These are phyloP conservation scores for Lactifluus subvellereus DNA, from an alignment of 768 basidiomycete genomes.

Conservation along the genomic window DNA sequence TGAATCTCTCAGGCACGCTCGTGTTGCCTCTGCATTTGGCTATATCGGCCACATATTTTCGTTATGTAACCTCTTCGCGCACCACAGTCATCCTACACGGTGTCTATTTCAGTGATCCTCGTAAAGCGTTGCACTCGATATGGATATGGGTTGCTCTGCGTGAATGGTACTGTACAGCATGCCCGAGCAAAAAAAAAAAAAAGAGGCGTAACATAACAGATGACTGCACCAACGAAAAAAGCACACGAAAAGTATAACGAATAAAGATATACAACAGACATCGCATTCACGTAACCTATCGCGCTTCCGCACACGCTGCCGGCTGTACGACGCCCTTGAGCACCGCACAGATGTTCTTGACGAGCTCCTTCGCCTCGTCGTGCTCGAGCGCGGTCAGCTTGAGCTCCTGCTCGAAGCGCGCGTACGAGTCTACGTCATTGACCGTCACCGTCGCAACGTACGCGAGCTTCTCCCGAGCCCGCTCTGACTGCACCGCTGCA, in stretches of 20 bases:
- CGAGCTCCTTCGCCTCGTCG: conserved; percentile 15
- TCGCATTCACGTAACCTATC: neutral
- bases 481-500: conserved; percentile 14
- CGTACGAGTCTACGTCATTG: neutral
- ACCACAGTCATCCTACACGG: too few species aligned
- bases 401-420: conserved; percentile 9
- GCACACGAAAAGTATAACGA: neutral
- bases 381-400: conserved; percentile 2
- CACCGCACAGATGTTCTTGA: conserved; percentile 11
- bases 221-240: neutral
- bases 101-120: too few species aligned
- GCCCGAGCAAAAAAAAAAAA: too few species aligned
- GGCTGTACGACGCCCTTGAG: conserved; percentile 15
- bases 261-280: neutral
- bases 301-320: neutral
- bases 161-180: too few species aligned
- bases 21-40: too few species aligned
- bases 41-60: neutral
- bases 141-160: too few species aligned
- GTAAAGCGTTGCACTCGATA: too few species aligned
- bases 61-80: neutral
- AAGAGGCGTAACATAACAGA: neutral
- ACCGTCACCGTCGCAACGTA: neutral
- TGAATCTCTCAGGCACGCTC: neutral
- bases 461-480: conserved; percentile 15